Evolutionary conservation across 257 asterid genomes (phyloP).

Genomic region (Mentha longifolia): DNA sequence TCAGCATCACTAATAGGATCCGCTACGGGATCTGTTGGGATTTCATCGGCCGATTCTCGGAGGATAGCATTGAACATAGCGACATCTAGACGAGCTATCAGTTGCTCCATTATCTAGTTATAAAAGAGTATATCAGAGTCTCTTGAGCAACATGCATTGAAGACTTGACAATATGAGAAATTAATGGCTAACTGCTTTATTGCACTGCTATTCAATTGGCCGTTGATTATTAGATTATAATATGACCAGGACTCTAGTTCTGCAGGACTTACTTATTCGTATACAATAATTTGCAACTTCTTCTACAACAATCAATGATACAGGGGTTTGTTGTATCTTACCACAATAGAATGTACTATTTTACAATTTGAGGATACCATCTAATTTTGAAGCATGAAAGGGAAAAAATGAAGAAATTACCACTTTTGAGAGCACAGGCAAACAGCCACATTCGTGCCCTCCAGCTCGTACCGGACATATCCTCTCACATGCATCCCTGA

Average conservation of each 20-base stretch:
- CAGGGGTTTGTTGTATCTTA: slow-evolving; percentile 5
- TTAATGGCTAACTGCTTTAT: slow-evolving; percentile 10
- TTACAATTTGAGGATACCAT: neutral
- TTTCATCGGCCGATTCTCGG: slow-evolving; percentile 76
- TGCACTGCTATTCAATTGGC: neutral
- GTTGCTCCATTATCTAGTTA: slow-evolving; percentile 80
- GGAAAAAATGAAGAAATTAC: slow-evolving; percentile 43
- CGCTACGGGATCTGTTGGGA: slow-evolving; percentile 88
- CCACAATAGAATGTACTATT: neutral
- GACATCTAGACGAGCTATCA: slow-evolving; percentile 77
- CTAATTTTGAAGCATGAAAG: neutral
- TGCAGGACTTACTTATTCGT: neutral
- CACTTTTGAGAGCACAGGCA: slow-evolving; percentile 76
- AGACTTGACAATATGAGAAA: slow-evolving; percentile 3
- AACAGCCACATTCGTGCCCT: slow-evolving; percentile 84
- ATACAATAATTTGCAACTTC: neutral
- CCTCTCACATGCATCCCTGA: slow-evolving; percentile 80
- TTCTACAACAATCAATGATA: neutral
- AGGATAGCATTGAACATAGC: slow-evolving; percentile 94
- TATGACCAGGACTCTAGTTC: neutral
- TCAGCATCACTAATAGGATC: slow-evolving; percentile 80
- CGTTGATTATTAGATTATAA: neutral
- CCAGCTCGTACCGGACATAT: slow-evolving; percentile 91
- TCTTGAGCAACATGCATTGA: neutral
- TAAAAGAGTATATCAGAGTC: slow-evolving; percentile 19